Conservation (phyloP, 2,329 filamentous ascomycete species). For the Paracoccidioides brasiliensis region DNA sequence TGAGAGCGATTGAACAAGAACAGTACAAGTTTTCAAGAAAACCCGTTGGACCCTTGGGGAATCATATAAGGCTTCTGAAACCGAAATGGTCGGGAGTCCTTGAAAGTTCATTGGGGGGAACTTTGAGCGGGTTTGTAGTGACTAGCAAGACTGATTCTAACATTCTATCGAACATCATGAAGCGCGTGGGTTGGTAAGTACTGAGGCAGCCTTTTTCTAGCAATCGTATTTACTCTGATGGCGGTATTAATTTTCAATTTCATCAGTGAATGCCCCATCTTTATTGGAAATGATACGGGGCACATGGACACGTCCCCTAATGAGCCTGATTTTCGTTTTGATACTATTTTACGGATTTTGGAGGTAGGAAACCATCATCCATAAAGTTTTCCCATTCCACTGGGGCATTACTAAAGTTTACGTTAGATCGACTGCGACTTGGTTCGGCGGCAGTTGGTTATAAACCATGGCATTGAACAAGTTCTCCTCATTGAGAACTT, state of each 20-base stretch:
- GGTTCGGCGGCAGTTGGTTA: slow-evolving; percentile 70
- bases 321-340: slow-evolving; percentile 59
- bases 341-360: slow-evolving; percentile 68
- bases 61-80: slow-evolving; percentile 61
- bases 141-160: slow-evolving; percentile 61
- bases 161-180: slow-evolving; percentile 55
- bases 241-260: slow-evolving; percentile 6
- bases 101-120: slow-evolving; percentile 60
- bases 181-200: slow-evolving; percentile 39
- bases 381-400: not conserved
- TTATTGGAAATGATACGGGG: slow-evolving; percentile 45
- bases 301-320: slow-evolving; percentile 48
- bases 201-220: not conserved
- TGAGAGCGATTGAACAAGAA: slow-evolving; percentile 59
- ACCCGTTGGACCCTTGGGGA: slow-evolving; percentile 74
- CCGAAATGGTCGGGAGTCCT: slow-evolving; percentile 73
- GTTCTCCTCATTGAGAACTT: slow-evolving; percentile 61
- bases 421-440: slow-evolving; percentile 59
- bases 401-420: not conserved
- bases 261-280: slow-evolving; percentile 41
- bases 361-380: slow-evolving; percentile 32
- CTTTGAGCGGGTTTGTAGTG: slow-evolving; percentile 68
- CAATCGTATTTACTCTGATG: not conserved
- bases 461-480: slow-evolving; percentile 72
- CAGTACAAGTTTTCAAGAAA: slow-evolving; percentile 48